phyloP scores from a whole-genome alignment of 2,329 filamentous ascomycete species.

The Paraphoma chrysanthemicola region DNA sequence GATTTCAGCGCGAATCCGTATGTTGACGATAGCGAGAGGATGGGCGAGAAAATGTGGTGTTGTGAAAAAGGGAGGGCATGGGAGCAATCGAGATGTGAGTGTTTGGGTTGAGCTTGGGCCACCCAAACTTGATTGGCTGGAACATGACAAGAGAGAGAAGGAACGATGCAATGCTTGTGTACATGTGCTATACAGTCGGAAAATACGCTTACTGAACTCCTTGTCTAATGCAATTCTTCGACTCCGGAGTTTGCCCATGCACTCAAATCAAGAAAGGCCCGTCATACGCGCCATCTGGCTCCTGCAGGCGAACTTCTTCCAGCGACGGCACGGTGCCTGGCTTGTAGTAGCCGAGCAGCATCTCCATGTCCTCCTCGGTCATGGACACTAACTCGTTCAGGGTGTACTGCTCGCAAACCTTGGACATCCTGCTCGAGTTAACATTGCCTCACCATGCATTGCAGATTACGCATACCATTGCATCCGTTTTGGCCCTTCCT shows the following conservation, averaged over 20 bases:
- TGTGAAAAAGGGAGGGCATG: background rate
- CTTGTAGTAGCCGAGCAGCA: conserved; percentile 77
- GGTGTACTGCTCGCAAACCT: conserved; percentile 85
- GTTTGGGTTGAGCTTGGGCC: conserved; percentile 18
- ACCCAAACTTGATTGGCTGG: conserved; percentile 28
- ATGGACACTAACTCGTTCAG: conserved; percentile 85
- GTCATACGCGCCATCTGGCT: conserved; percentile 53
- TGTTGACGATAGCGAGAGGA: background rate
- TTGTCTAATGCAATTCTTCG: conserved; percentile 9
- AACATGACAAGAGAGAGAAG: conserved; percentile 3
- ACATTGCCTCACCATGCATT: conserved; percentile 4
- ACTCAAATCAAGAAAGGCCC: conserved; percentile 53
- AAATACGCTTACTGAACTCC: conserved; percentile 16
- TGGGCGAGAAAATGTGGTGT: background rate
- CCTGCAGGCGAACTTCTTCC: conserved; percentile 49
- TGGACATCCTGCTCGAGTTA: conserved; percentile 75
- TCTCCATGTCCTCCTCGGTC: conserved; percentile 81
- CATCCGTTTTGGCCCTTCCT: conserved; percentile 88
- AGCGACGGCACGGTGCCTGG: conserved; percentile 54
- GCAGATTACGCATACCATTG: conserved; percentile 66
- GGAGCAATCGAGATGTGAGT: background rate
- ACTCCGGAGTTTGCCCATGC: background rate
- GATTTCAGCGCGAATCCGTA: background rate
- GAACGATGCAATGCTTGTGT: conserved; percentile 7
- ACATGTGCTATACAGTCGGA: conserved; percentile 24